Conservation (phyloP, 129 eudicot species). For the Erigeron canadensis region DNA sequence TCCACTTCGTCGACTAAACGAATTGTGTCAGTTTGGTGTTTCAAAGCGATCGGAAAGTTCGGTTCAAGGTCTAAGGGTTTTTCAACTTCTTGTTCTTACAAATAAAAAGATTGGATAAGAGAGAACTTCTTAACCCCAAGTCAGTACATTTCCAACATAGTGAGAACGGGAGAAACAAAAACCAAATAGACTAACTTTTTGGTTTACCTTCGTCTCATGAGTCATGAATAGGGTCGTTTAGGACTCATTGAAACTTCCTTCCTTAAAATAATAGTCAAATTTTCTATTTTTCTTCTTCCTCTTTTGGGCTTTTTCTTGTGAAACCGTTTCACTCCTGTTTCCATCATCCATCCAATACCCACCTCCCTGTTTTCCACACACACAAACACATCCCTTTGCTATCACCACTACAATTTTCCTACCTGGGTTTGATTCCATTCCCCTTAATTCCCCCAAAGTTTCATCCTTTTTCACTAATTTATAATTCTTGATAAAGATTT, state of each 20-base stretch:
- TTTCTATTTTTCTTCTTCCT: not conserved
- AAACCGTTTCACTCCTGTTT: slow-evolving; percentile 27
- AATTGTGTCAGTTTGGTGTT: no score
- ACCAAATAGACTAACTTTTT: no score
- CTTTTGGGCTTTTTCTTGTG: slow-evolving; percentile 21
- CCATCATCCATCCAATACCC: slow-evolving; percentile 16
- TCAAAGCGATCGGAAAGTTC: no score
- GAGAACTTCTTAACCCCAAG: no score
- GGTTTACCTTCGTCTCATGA: no score
- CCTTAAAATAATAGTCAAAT: slow-evolving; percentile 3
- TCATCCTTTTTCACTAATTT: slow-evolving; percentile 9
- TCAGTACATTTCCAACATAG: no score
- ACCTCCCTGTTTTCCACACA: slow-evolving; percentile 7
- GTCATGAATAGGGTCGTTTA: no score
- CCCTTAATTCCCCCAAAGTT: not conserved
- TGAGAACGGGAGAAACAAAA: no score
- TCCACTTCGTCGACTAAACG: no score
- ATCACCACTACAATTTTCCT: not conserved
- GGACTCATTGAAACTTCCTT: slow-evolving; percentile 16
- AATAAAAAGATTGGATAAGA: no score
- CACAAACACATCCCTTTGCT: not conserved
- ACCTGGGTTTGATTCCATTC: slow-evolving; percentile 2
- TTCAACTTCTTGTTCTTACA: no score
- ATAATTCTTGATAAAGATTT: not conserved
- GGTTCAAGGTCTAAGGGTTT: no score